phyloP scores from a whole-genome alignment of 1,284 basidiomycete genomes.

The Boletus calvinii region DNA sequence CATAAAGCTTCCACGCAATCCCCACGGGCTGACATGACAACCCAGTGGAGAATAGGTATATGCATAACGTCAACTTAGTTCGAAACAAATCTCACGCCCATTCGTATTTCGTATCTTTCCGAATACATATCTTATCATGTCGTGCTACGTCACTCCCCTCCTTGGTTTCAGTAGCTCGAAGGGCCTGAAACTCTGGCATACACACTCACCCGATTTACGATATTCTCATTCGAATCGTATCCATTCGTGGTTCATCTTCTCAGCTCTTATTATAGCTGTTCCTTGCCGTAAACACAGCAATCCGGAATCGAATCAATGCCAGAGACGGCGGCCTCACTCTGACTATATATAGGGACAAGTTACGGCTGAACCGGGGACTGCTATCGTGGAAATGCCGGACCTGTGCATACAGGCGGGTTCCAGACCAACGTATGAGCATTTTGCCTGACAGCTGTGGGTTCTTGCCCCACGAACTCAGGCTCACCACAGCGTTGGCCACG shows the following conservation, averaged over 20 bases:
- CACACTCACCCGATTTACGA: too few species aligned
- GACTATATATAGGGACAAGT: not conserved
- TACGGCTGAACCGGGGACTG: not conserved
- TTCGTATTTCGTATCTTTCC: too few species aligned
- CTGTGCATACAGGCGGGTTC: not conserved
- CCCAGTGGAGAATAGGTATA: not conserved
- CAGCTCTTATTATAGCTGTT: not conserved
- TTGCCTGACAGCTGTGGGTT: not conserved
- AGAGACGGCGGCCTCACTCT: not conserved
- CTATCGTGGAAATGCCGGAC: not conserved
- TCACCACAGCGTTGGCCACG: too few species aligned
- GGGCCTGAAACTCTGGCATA: too few species aligned
- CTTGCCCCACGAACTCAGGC: not conserved
- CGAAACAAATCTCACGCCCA: not conserved
- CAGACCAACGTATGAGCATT: not conserved
- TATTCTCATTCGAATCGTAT: not conserved
- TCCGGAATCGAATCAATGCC: not conserved
- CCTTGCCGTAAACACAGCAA: slow-evolving; percentile 1
- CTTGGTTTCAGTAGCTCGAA: too few species aligned
- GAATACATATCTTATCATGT: too few species aligned
- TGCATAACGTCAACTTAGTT: slow-evolving; percentile 1
- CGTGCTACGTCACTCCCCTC: not conserved
- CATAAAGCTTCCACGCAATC: not conserved
- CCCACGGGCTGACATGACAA: not conserved
- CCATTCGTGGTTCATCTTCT: not conserved